phyloP scores from a whole-genome alignment of 768 basidiomycete species.

The Myochromella boudieri region DNA sequence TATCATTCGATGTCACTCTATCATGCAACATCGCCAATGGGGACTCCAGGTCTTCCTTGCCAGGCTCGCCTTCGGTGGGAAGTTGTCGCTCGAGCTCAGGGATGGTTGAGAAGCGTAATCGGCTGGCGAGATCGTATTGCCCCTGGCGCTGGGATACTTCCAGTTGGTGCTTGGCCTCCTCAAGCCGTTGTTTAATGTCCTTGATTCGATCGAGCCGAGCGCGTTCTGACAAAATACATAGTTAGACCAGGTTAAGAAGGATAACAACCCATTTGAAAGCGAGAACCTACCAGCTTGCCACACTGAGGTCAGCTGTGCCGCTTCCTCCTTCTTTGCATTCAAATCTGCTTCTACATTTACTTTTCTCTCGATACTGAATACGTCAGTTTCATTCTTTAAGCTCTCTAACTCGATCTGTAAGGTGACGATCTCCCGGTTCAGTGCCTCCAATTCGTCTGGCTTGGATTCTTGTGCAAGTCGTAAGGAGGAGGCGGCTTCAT shows the following conservation, averaged over 20 bases:
- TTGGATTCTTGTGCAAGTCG: conserved; percentile 88
- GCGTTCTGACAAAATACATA: conserved; percentile 47
- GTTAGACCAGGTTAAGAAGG: background rate
- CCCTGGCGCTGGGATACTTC: conserved; percentile 89
- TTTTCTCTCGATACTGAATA: conserved; percentile 76
- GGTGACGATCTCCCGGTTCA: conserved; percentile 83
- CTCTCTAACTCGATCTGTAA: conserved; percentile 89
- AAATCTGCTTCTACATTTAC: conserved; percentile 66
- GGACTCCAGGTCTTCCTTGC: conserved; percentile 38
- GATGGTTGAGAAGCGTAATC: conserved; percentile 82
- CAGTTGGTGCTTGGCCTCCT: conserved; percentile 81
- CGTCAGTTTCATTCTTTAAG: conserved; percentile 84
- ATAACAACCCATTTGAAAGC: background rate
- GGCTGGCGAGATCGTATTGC: conserved; percentile 80
- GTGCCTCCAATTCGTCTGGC: conserved; percentile 78
- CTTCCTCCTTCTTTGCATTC: conserved; percentile 59
- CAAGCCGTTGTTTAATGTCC: conserved; percentile 69
- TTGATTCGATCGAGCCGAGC: conserved; percentile 68
- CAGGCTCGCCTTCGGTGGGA: conserved; percentile 51
- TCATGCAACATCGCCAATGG: conserved; percentile 76
- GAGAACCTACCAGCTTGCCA: conserved; percentile 68
- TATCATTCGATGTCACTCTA: conserved; percentile 86
- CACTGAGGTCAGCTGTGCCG: conserved; percentile 54
- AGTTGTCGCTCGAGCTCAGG: conserved; percentile 76
- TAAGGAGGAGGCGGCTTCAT: conserved; percentile 88